These are phyloP conservation scores for Canariomyces notabilis DNA, from an alignment of 2,329 filamentous ascomycete genomes.

Conservation along the genomic window DNA sequence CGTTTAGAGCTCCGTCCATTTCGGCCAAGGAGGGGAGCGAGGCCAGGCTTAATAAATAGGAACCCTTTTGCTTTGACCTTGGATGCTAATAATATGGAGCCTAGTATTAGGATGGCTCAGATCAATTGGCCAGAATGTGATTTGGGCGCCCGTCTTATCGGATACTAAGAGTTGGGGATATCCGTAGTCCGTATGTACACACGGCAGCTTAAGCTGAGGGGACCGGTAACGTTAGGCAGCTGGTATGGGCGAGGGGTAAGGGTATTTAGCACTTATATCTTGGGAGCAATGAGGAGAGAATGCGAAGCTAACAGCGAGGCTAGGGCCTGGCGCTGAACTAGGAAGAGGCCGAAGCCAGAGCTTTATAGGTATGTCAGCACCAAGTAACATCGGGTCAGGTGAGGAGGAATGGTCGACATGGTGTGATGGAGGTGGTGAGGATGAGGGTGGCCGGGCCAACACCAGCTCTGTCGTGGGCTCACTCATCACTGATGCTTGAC, in stretches of 20 bases:
- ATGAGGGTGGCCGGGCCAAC: background rate
- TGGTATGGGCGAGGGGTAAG: background rate
- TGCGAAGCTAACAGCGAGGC: background rate
- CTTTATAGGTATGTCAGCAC: background rate
- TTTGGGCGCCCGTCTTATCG: background rate
- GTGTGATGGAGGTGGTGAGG: background rate
- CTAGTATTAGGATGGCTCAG: background rate
- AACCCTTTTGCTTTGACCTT: background rate
- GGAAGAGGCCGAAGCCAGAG: background rate
- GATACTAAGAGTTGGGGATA: constrained; percentile 26
- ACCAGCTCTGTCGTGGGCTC: too few relatives aligned
- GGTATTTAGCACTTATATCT: background rate
- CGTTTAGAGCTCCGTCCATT: constrained; percentile 38
- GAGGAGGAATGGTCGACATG: background rate
- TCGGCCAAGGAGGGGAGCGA: constrained; percentile 10
- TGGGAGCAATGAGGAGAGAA: background rate
- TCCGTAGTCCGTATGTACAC: constrained; percentile 29
- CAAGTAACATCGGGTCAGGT: background rate
- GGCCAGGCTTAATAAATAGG: background rate
- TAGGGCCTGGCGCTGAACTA: background rate
- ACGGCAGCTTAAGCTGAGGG: background rate
- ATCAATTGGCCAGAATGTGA: background rate
- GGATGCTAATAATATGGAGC: background rate
- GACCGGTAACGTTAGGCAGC: background rate
- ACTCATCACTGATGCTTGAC: background rate